Evolutionary conservation across 371 early-diverging fungal genomes (phyloP).

Genomic region (Coemansia sp.): DNA sequence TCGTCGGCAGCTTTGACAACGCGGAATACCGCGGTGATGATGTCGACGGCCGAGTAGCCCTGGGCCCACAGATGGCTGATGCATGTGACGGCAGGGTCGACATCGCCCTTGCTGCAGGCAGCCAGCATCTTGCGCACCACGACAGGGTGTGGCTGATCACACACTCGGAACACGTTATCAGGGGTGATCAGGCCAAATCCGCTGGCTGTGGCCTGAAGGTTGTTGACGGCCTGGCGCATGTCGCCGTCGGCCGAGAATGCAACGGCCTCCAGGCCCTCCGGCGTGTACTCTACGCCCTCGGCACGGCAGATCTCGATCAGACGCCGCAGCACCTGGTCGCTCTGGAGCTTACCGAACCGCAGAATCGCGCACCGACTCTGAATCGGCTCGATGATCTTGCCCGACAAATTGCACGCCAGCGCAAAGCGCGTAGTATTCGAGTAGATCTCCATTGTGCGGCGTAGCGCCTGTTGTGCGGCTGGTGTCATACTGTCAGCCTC

Average conservation of each 20-base stretch:
- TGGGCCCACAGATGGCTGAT: constrained; percentile 70
- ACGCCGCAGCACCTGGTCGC: constrained; percentile 73
- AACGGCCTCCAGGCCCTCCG: constrained; percentile 89
- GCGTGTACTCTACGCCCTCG: constrained; percentile 81
- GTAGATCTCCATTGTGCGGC: constrained; percentile 97
- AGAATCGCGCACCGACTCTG: constrained; percentile 97
- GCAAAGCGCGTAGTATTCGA: constrained; percentile 95
- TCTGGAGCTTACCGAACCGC: constrained; percentile 77
- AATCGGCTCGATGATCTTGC: constrained; percentile 99
- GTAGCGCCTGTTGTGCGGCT: constrained; percentile 95
- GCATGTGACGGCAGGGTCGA: constrained; percentile 68
- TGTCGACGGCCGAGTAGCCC: constrained; percentile 89
- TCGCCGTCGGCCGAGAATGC: constrained; percentile 98
- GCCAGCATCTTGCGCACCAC: constrained; percentile 72
- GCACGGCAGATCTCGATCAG: constrained; percentile 76
- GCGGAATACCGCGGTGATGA: constrained; percentile 86
- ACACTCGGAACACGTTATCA: constrained; percentile 92
- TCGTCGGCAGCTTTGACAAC: constrained; percentile 68
- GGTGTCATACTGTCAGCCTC: constrained; percentile 97
- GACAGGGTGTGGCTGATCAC: constrained; percentile 93
- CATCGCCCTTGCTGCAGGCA: constrained; percentile 62
- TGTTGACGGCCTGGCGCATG: constrained; percentile 98
- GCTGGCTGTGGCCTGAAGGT: constrained; percentile 87
- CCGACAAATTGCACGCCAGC: constrained; percentile 95
- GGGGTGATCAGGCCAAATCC: constrained; percentile 82